Percentiles rank a stretch among this genome's conserved stretches.
Conservation (phyloP, 163 green algal species). For the Scenedesmus sp. region DNA sequence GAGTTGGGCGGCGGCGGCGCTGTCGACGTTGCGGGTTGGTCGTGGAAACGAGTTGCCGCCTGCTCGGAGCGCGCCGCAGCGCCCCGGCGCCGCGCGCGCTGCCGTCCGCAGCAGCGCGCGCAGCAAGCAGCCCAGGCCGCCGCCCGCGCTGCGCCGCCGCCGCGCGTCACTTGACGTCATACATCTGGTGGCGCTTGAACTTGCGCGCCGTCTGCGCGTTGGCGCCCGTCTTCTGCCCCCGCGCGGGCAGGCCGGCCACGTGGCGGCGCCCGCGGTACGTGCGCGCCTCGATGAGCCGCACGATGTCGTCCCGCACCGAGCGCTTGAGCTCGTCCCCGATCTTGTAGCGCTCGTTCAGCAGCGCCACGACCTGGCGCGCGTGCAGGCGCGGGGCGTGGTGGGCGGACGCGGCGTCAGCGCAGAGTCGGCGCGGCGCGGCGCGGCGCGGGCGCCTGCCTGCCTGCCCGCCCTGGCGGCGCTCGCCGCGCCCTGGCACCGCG, state of each 20-base stretch:
- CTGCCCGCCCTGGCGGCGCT: too few relatives aligned
- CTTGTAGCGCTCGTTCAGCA: constrained; percentile 46
- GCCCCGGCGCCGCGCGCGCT: too few relatives aligned
- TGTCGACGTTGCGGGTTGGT: too few relatives aligned
- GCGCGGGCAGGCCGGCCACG: constrained; percentile 72
- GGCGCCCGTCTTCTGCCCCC: constrained; percentile 90
- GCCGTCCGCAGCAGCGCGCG: not conserved
- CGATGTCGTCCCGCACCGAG: constrained; percentile 48
- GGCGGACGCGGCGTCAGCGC: too few relatives aligned
- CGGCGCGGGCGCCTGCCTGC: too few relatives aligned
- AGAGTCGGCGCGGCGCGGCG: too few relatives aligned
- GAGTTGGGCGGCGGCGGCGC: too few relatives aligned
- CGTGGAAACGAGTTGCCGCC: too few relatives aligned
- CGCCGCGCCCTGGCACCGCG: too few relatives aligned
- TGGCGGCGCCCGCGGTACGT: constrained; percentile 76
- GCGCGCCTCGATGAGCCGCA: constrained; percentile 43
- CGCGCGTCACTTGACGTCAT: constrained; percentile 43
- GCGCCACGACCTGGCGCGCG: constrained; percentile 15
- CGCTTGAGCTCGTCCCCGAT: constrained; percentile 48
- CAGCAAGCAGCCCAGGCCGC: not conserved
- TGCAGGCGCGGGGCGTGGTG: too few relatives aligned
- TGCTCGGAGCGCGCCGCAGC: too few relatives aligned
- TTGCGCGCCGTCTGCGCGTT: constrained; percentile 84
- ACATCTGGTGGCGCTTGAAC: constrained; percentile 44
- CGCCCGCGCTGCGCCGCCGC: not conserved